These are phyloP conservation scores for Solanum pinnatisectum DNA, from an alignment of 257 asterid species.

Conservation along the genomic window DNA sequence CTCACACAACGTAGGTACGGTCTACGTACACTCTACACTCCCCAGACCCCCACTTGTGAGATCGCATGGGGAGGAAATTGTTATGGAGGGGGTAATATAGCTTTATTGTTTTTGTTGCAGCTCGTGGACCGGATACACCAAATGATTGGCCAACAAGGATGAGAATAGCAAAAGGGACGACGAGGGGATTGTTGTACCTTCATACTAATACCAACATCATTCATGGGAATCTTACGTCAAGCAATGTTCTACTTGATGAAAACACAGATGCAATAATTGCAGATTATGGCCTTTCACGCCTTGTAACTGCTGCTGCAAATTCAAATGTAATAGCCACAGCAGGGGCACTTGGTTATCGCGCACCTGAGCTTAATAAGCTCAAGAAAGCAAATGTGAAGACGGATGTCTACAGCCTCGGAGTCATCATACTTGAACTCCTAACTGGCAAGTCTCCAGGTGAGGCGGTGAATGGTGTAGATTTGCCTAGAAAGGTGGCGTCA, in stretches of 20 bases:
- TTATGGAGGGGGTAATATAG: neutral
- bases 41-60: neutral
- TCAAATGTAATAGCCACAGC: conserved; percentile 82
- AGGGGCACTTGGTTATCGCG: conserved; percentile 85
- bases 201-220: conserved; percentile 56
- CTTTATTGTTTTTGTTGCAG: conserved; percentile 27
- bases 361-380: conserved; percentile 86
- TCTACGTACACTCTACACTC: neutral
- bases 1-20: neutral
- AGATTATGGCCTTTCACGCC: conserved; percentile 74
- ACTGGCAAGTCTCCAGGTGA: conserved; percentile 92
- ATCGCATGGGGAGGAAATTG: neutral
- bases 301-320: conserved; percentile 82
- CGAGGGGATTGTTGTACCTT: conserved; percentile 73
- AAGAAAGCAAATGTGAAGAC: conserved; percentile 89
- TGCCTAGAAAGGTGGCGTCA: conserved; percentile 92
- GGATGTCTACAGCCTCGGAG: conserved; percentile 87
- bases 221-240: conserved; percentile 94
- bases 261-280: conserved; percentile 50
- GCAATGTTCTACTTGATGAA: conserved; percentile 80
- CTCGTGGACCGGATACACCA: conserved; percentile 69
- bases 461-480: conserved; percentile 61
- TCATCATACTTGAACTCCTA: conserved; percentile 67
- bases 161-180: conserved; percentile 69
- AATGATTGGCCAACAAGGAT: conserved; percentile 71